A percentile compares a stretch with the other conserved stretches of the same genome.
Conservation (phyloP, 106 monocot species). For the Agapanthus africanus region DNA sequence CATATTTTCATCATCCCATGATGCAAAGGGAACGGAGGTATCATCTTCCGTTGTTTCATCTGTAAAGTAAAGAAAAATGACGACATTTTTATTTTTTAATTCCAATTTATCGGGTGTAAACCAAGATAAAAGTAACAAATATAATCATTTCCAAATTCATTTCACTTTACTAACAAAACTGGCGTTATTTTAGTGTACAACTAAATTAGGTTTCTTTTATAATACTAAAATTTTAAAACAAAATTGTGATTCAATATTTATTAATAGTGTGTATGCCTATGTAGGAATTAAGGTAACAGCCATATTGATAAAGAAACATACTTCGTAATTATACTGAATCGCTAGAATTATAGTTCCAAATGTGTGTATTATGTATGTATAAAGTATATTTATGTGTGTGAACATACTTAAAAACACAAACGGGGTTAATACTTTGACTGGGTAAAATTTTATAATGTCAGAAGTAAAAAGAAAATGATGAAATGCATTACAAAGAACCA, state of each 20-base stretch:
- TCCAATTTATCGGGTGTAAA: background rate
- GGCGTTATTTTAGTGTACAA: background rate
- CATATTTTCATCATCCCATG: conserved; percentile 39
- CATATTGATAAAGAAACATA: too few relatives aligned
- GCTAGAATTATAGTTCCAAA: too few relatives aligned
- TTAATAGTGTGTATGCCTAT: too few relatives aligned
- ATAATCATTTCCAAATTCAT: background rate
- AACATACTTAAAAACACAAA: too few relatives aligned
- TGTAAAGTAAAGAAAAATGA: conserved; percentile 11
- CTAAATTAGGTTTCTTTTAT: background rate
- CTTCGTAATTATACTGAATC: too few relatives aligned
- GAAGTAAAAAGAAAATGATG: too few relatives aligned
- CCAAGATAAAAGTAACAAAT: background rate
- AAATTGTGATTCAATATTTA: background rate
- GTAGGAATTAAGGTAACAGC: too few relatives aligned
- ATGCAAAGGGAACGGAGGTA: conserved; percentile 11
- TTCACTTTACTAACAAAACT: background rate
- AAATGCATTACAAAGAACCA: too few relatives aligned
- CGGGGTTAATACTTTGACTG: too few relatives aligned
- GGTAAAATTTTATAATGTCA: too few relatives aligned
- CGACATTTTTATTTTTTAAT: background rate
- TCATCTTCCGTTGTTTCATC: conserved; percentile 20
- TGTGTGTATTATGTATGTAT: too few relatives aligned
- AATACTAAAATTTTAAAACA: background rate
- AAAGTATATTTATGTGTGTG: too few relatives aligned